phyloP scores from a whole-genome alignment of 1,284 basidiomycete species.

The Marasmius tenuissimus region DNA sequence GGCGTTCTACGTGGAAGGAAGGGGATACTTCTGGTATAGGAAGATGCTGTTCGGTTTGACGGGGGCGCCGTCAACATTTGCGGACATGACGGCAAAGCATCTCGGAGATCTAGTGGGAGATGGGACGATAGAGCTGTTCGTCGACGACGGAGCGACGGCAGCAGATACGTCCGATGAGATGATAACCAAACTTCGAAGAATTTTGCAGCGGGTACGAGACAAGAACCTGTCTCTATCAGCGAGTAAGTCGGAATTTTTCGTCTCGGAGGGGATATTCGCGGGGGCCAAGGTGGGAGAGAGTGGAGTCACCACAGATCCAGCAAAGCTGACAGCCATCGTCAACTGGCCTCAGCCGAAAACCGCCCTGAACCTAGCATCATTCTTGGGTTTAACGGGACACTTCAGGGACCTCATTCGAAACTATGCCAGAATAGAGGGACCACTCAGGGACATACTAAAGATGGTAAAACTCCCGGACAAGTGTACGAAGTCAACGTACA shows the following conservation, averaged over 20 bases:
- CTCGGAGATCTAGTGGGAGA: slow-evolving; percentile 18
- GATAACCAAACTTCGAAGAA: slow-evolving; percentile 18
- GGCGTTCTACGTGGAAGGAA: no score
- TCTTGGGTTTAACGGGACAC: background rate
- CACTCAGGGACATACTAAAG: background rate
- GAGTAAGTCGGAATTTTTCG: slow-evolving; percentile 29
- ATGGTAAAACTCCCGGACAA: background rate
- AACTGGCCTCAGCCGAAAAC: slow-evolving; percentile 30
- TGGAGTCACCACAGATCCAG: slow-evolving; percentile 29
- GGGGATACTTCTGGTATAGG: no score
- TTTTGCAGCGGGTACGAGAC: slow-evolving; percentile 22
- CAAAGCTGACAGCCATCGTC: slow-evolving; percentile 32
- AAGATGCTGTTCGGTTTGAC: no score
- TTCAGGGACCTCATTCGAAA: background rate
- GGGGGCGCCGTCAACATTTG: no score
- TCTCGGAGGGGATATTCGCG: slow-evolving; percentile 27
- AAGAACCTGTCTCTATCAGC: slow-evolving; percentile 29
- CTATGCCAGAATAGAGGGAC: background rate
- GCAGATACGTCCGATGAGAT: slow-evolving; percentile 25
- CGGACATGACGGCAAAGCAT: slow-evolving; percentile 26
- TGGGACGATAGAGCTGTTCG: slow-evolving; percentile 19
- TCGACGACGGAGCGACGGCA: slow-evolving; percentile 31
- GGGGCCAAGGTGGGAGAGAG: slow-evolving; percentile 8
- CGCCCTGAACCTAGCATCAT: background rate
- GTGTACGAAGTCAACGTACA: background rate